Conservation (phyloP, 371 early-diverging fungal species). For the Blastocladiella emersonii region DNA sequence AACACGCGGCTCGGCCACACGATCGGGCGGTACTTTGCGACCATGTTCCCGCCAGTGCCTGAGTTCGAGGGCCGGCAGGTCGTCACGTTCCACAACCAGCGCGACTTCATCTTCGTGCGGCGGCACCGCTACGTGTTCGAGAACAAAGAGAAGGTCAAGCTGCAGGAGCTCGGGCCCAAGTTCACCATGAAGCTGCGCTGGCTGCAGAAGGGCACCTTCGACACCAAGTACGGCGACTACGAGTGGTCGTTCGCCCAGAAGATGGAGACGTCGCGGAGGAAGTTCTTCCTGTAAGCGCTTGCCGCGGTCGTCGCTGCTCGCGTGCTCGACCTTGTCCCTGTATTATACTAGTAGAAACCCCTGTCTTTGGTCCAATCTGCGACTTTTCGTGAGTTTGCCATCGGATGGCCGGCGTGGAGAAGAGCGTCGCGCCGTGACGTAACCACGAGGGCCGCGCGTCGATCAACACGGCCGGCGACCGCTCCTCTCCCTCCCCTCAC, state of each 20-base stretch:
- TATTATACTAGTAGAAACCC: too few relatives aligned
- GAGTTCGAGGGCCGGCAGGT: constrained; percentile 49
- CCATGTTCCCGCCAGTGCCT: constrained; percentile 3
- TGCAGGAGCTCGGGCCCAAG: constrained; percentile 95
- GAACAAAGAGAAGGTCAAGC: constrained; percentile 69
- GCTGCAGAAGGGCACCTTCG: constrained; percentile 88
- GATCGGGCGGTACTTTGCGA: constrained; percentile 88
- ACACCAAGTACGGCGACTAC: constrained; percentile 73
- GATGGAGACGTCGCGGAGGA: constrained; percentile 2
- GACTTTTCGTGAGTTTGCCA: too few relatives aligned
- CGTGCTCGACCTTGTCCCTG: too few relatives aligned
- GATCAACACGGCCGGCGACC: too few relatives aligned
- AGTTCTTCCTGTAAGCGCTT: constrained; percentile 1
- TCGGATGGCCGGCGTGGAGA: too few relatives aligned
- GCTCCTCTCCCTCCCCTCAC: too few relatives aligned
- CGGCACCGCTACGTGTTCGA: constrained; percentile 90
- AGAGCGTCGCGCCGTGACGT: too few relatives aligned
- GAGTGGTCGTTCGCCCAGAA: constrained; percentile 63
- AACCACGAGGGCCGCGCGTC: too few relatives aligned
- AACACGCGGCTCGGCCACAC: constrained; percentile 93
- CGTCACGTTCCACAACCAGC: constrained; percentile 95
- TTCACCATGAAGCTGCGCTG: constrained; percentile 87
- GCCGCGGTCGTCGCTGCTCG: too few relatives aligned
- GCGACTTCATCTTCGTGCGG: constrained; percentile 98
- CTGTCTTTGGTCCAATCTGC: too few relatives aligned